Base-by-base conservation (phyloP, 2,329 filamentous ascomycete species). In the Metarhizium guizhouense region DNA sequence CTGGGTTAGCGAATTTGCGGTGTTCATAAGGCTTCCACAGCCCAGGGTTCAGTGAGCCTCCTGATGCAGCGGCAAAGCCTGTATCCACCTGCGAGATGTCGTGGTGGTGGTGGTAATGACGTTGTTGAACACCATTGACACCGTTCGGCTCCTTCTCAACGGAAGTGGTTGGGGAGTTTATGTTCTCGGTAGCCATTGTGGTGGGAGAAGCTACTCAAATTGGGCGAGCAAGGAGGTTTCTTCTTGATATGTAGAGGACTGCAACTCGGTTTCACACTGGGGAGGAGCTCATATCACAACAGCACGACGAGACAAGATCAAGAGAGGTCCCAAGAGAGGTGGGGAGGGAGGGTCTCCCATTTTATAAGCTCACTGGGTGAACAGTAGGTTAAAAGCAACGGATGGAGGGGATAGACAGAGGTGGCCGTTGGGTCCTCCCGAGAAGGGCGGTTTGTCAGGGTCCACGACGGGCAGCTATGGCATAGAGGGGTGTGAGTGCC, bases 1-100 rank as follows among this genome's bases (percentile, higher is more conserved):
- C 87, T 4, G 88, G 88, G 73, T 92, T 92, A 74, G 81, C 88
- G 70, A 92, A 83, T 75, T 88, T 87, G 72, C 86, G 84, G 68
- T 82, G 79, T 71, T 83, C 81, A 53, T 75, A 74, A 8, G 83
- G 75, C 71, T 79, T 83, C 77, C 86, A 81, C 48, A 78, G 70
- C 73, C 86, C 85, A 53, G 87, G 86, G 70, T 90, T 85, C 70
- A 89, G 84, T 65, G 86, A 84, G 74, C 86, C 86, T 61, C 85
- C 87, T 65, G 87, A 87, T 64, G 87, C 80, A 36, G 64, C 63
- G 25, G 68, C 65, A 25, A 61, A 61, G 38, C 62, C 57, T 5
- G 59, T 51, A 42, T 60, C 60, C 54, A 64, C 56, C n/a, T 60
- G 58, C 42, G 57, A 55, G 54, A 63, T 64, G 50, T 68, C 66